phyloP scores from a whole-genome alignment of 768 basidiomycete species.

The Pisolithus tinctorius region DNA sequence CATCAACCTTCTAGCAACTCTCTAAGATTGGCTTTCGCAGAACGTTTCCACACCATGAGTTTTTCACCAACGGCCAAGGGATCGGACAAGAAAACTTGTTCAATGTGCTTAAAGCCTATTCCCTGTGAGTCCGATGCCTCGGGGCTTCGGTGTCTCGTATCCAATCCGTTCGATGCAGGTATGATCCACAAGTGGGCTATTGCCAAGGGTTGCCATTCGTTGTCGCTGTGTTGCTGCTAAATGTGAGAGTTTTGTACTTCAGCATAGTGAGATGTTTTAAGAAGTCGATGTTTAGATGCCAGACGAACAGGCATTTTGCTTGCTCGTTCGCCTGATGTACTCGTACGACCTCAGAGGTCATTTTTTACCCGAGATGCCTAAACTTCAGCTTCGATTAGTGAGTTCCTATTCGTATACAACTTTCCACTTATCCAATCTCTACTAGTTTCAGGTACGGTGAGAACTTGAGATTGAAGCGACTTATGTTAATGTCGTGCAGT shows the following conservation, averaged over 20 bases:
- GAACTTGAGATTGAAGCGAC: constrained; percentile 2
- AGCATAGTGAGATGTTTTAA: neutral
- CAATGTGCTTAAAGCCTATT: constrained; percentile 97
- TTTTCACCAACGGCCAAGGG: constrained; percentile 91
- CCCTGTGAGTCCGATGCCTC: constrained; percentile 51
- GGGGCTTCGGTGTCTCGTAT: neutral
- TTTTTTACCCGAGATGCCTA: constrained; percentile 99
- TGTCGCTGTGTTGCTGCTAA: constrained; percentile 86
- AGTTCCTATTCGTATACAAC: constrained; percentile 17
- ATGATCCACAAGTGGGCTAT: constrained; percentile 92
- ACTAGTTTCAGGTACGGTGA: constrained; percentile 52
- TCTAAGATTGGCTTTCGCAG: constrained; percentile 30
- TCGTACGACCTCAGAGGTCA: constrained; percentile 95
- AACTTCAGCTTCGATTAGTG: constrained; percentile 85
- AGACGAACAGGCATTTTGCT: constrained; percentile 96
- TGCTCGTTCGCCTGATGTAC: constrained; percentile 91
- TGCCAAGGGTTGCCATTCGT: constrained; percentile 97
- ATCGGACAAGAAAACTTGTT: constrained; percentile 97
- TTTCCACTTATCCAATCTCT: neutral
- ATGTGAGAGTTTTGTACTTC: constrained; percentile 45
- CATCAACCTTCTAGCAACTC: neutral
- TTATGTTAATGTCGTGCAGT: constrained; percentile 40
- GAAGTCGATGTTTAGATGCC: constrained; percentile 68
- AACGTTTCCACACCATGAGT: constrained; percentile 96
- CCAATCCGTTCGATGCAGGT: constrained; percentile 35